Base-by-base conservation (phyloP, 306 rosid genomes). In the Alnus rubra region DNA sequence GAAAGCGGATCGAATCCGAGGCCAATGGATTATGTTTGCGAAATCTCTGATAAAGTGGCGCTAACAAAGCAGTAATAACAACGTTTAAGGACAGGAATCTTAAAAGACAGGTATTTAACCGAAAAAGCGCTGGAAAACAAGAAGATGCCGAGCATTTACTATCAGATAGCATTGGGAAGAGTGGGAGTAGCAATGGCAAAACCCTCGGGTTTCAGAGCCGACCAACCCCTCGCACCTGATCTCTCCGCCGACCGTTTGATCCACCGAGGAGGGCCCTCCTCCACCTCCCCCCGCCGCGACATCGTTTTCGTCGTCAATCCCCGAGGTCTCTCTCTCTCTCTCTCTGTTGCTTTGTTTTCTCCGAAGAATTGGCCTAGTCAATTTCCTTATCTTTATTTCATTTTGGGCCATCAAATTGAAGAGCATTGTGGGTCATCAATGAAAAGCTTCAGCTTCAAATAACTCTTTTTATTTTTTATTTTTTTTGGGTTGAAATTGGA, bases 301-400 rank as follows among this genome's bases (percentile, higher is more conserved):
- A 90, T 95, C 50, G 96, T 95, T 83, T 95, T 95, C 84, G 75
- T 95, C 86, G 99, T 95, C 83, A 95, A 95, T 76, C 97, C 99
- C 60, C 90, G 65, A 83, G 94, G 98, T 90, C 52, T 56, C 45
- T 76, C 52, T 44, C 60, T 62, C n/a, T n/a, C 56, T 81, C 72
- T 35, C 44, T 84, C 55, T 52, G 64, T 71, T 37, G n/a, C 65
- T 71, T 71, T 81, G 45, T 28, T 14, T 30, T 28, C 45, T 74
- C 30, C 51, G 71, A 33, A 74, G 74, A 9, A 45, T 15, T 47
- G 62, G 0, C 35, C n/a, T 59, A 10, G 35, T 9, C 28, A 3
- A 7, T 7, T 55, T 1, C 60, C 7, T 53, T 53, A 16, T 18
- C 30, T 2, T 11, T n/a, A 16, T 55, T 55, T 9, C 2, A 12